A percentile compares a stretch with the other conserved stretches of the same genome.
Conservation (phyloP, 2,329 filamentous ascomycete genomes). For the Venturiaceae sp. region DNA sequence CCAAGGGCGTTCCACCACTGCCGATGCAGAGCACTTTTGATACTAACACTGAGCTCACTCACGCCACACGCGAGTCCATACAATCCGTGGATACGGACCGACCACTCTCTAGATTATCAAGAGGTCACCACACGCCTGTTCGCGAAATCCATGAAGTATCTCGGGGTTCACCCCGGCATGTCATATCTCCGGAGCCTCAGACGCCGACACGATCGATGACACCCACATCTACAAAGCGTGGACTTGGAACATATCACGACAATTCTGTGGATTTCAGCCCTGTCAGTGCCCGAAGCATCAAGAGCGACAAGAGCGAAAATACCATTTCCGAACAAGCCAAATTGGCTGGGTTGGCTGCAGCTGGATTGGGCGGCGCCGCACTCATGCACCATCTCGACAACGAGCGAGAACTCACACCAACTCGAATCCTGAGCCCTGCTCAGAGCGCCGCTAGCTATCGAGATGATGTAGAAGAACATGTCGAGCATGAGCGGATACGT, state of each 20-base stretch:
- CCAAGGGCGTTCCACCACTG: constrained; percentile 71
- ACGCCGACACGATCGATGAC: constrained; percentile 49
- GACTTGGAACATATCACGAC: constrained; percentile 58
- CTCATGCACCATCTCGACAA: not conserved
- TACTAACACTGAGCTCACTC: constrained; percentile 52
- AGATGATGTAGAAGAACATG: constrained; percentile 13
- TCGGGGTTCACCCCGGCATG: constrained; percentile 42
- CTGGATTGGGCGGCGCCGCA: constrained; percentile 22
- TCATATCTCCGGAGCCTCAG: constrained; percentile 50
- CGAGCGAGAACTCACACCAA: not conserved
- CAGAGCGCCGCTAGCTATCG: constrained; percentile 81
- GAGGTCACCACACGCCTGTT: constrained; percentile 41
- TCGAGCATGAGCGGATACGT: constrained; percentile 26
- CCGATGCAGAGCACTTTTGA: constrained; percentile 79
- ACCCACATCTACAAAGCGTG: constrained; percentile 42
- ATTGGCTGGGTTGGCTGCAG: constrained; percentile 25
- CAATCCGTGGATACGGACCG: constrained; percentile 70
- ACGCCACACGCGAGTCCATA: constrained; percentile 67
- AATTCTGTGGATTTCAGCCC: constrained; percentile 42
- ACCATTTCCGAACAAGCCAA: constrained; percentile 31
- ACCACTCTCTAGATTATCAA: constrained; percentile 56
- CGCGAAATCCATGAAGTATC: constrained; percentile 47
- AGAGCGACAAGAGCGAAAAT: constrained; percentile 27
- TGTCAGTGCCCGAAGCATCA: constrained; percentile 20
- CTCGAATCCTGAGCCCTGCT: constrained; percentile 73